Evolutionary conservation across 192 early-diverging fungal species (phyloP), one percentile per base, ranked within the genome.

Genomic region (Linnemannia hyalina): DNA sequence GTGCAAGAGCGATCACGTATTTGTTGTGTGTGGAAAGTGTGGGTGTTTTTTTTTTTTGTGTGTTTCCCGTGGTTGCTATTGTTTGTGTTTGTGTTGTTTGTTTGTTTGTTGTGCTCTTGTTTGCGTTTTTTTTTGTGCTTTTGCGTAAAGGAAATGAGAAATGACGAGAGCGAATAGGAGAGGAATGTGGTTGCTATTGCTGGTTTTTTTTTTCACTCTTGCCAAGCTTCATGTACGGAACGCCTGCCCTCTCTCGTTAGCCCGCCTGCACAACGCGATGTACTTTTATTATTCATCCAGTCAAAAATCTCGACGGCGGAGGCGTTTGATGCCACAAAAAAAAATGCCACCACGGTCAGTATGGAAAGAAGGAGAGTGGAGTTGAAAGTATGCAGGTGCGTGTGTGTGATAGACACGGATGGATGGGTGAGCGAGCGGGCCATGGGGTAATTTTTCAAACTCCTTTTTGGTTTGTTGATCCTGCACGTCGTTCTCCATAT

Each of bases 171-270:
- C 60, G 60, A 65, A 65, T 65, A 29, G 29, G 11, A 11, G 29
- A 32, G 60, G 60, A 65, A 65, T 65, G 60, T 65, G n/a, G 10
- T 57, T 46, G 70, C 42, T 26, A n/a, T 42, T 46, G 69, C 65
- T 68, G 41, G n/a, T n/a, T n/a, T 11, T 72, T 42, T 46, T n/a
- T 23, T 15, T 68, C 32, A 7, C 16, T n/a, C 35, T 52, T 5
- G 16, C 47, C 18, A 52, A 1, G 4, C 47, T 52, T 52, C 11
- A 52, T 52, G 11, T 6, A 40, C 38, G 3, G 38, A 35, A 35
- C 35, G 38, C 4, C 38, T 40, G 38, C 38, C 38, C 38, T 40
- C 6, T 57, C 23, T 57, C 23, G 23, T 6, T 22, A 57, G 22
- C 54, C 55, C 55, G 8, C 55, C 23, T 57, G 1, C 55, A 22